Conservation (phyloP, 257 asterid species). For the Nicotiana otophora region DNA sequence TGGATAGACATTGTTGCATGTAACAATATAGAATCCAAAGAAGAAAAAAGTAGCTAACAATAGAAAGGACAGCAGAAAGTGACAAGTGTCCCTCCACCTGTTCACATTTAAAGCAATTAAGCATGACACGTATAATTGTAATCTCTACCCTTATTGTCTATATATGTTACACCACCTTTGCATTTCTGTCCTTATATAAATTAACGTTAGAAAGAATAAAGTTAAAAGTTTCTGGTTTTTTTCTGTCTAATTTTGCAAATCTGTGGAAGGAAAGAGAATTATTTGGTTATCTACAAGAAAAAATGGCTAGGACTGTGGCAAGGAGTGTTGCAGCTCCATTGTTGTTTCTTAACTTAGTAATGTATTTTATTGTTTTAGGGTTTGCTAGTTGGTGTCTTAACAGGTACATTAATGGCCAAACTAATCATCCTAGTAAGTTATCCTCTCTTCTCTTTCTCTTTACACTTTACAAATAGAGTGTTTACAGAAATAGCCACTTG, state of each 20-base stretch:
- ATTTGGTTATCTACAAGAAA: not conserved
- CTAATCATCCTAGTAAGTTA: conserved; percentile 69
- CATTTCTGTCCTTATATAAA: not conserved
- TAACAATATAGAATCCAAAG: not conserved
- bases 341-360: conserved; percentile 59
- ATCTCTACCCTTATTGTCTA: not conserved
- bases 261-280: not conserved
- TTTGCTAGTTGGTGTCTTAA: conserved; percentile 89
- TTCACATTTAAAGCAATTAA: not conserved
- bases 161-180: not conserved
- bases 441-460: not conserved
- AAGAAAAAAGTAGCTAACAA: not conserved
- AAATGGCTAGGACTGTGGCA: conserved; percentile 71
- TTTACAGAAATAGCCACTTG: too few species aligned
- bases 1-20: not conserved
- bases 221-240: not conserved
- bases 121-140: conserved; percentile 16
- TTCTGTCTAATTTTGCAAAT: not conserved
- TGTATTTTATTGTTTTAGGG: conserved; percentile 68
- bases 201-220: not conserved
- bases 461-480: too few species aligned
- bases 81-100: conserved; percentile 35
- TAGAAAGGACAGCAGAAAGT: not conserved
- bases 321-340: conserved; percentile 72
- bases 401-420: conserved; percentile 68